Base-by-base conservation (phyloP, 306 rosid species). In the Vigna radiata region DNA sequence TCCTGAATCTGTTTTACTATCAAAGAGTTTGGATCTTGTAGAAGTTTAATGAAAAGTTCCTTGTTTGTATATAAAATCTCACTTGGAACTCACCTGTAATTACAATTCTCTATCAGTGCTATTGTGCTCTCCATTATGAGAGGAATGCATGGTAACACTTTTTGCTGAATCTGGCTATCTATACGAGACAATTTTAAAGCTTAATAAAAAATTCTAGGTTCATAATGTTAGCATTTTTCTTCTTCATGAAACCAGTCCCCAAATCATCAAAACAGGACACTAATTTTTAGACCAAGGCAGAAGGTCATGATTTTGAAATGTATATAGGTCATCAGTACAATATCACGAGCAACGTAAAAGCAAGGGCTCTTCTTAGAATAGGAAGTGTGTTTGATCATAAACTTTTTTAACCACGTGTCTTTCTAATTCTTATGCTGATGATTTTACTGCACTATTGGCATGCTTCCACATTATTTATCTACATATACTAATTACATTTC, bases 21-120 rank as follows among this genome's bases (percentile, higher is more conserved):
- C 70, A 90, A 64, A 72, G 97, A 90, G 77, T 84, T 86, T 3
- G 96, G 96, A 73, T 94, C 97, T 58, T 90, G 90, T 52, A 90
- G 82, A 83, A 90, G 89, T 71, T 88, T 85, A 48, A 84, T 41
- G 77, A 91, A 89, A 55, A 91, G 82, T 23, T 91, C 91, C 85
- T 85, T 90, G 83, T 94, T 94, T 12, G 91, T 86, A 78, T 86
- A 83, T 79, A 87, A 86, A 80, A 89, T 85, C 77, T n/a, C n/a
- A n/a, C n/a, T n/a, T 88, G 21, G 75, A 64, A 79, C 61, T 81
- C 63, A 54, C 85, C 87, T 84, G 79, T 55, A 73, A 56, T 47
- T 70, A 47, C 18, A 75, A 65, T 54, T 56, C 58, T 63, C 72
- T 60, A 61, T 80, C 77, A 79, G 21, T 70, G 85, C 58, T 15